Evolutionary conservation across 1,139 yeast species (phyloP).

Genomic region (Arxiozyma telluris): DNA sequence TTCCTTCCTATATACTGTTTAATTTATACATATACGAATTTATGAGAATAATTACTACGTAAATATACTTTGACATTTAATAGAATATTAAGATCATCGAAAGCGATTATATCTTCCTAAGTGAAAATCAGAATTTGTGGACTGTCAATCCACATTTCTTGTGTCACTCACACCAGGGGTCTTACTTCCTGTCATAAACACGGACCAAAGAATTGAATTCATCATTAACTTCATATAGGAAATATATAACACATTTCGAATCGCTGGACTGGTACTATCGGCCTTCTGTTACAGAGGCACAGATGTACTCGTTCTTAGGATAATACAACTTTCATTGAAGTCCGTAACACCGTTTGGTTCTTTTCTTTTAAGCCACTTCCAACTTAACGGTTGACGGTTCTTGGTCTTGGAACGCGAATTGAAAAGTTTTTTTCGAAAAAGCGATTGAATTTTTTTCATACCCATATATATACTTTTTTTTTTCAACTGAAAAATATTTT

Average conservation of each 20-base stretch:
- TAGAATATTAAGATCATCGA: background rate
- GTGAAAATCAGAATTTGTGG: constrained; percentile 1
- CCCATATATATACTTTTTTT: background rate
- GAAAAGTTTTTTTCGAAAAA: too few species aligned
- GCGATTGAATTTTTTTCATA: background rate
- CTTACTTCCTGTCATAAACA: constrained; percentile 19
- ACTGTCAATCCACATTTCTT: constrained; percentile 9
- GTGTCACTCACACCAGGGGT: constrained; percentile 18
- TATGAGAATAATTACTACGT: background rate
- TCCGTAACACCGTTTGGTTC: background rate
- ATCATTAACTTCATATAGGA: constrained; percentile 8
- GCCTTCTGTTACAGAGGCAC: background rate
- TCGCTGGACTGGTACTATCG: background rate
- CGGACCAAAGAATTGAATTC: constrained; percentile 18
- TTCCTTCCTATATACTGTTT: background rate
- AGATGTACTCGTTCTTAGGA: background rate
- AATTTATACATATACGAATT: background rate
- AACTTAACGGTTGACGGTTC: too few species aligned
- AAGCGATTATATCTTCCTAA: background rate
- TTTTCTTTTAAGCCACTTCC: too few species aligned
- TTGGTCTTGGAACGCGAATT: too few species aligned
- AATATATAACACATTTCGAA: background rate
- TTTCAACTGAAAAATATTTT: background rate
- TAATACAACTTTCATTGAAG: too few species aligned
- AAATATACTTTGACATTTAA: too few species aligned